Percentiles rank a stretch among this genome's conserved stretches.
These are phyloP conservation scores for Aspergillus carlsbadensis DNA, from an alignment of 495 filamentous ascomycete genomes.

Conservation along the genomic window DNA sequence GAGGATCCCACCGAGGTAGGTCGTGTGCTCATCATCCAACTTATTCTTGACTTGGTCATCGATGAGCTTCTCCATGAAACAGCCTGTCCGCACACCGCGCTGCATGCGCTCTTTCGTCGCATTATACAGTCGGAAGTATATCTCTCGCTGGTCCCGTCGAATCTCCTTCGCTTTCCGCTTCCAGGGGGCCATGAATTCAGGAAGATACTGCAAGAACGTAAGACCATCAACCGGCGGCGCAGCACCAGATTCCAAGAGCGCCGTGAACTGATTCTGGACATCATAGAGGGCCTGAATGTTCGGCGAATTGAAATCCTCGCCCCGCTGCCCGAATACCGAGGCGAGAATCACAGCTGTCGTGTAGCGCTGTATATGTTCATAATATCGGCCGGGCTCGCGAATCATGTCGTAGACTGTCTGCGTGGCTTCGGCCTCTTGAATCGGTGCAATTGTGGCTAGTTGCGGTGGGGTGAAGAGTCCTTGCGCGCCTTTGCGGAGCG, in stretches of 20 bases:
- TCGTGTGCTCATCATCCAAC: slow-evolving; percentile 2
- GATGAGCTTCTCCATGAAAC: slow-evolving; percentile 5
- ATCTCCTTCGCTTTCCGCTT: background rate
- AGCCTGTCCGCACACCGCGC: background rate
- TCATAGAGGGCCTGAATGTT: slow-evolving; percentile 1
- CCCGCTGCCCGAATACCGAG: background rate
- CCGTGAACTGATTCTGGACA: slow-evolving; percentile 3
- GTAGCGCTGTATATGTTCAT: slow-evolving; percentile 3
- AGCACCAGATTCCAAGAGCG: background rate
- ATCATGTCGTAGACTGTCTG: slow-evolving; percentile 1
- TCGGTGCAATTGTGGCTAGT: background rate
- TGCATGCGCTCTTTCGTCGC: background rate
- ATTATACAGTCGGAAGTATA: background rate
- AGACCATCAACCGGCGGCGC: background rate
- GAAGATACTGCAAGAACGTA: background rate
- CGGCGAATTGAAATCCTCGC: background rate
- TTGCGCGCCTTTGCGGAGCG: background rate
- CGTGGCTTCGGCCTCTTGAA: slow-evolving; percentile 1
- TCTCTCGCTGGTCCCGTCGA: background rate
- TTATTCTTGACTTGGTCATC: background rate
- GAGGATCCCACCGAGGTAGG: background rate
- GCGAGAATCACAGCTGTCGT: slow-evolving; percentile 3
- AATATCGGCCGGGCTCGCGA: background rate
- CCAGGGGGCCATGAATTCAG: background rate
- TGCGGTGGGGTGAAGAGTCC: background rate